Conservation (phyloP, 371 early-diverging fungal genomes). For the Circinella minor region DNA sequence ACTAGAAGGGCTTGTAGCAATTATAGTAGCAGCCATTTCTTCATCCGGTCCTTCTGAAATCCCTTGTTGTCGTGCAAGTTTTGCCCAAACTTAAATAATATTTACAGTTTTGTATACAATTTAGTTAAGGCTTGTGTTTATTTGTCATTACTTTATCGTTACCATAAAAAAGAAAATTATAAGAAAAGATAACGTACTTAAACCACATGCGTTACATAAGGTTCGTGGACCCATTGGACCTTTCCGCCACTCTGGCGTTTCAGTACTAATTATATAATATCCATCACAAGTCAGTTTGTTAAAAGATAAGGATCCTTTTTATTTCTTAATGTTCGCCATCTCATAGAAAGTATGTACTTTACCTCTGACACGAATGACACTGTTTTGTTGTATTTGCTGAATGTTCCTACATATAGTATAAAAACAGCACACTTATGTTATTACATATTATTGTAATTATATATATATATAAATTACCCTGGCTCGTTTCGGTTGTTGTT, state of each 20-base stretch:
- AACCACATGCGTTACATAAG: slow-evolving; percentile 44
- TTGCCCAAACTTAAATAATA: slow-evolving; percentile 10
- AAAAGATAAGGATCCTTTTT: neutral
- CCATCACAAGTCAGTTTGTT: neutral
- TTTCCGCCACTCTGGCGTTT: slow-evolving; percentile 45
- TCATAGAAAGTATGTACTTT: neutral
- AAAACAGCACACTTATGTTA: neutral
- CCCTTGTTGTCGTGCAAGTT: slow-evolving; percentile 14
- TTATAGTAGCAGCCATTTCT: neutral
- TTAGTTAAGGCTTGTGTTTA: too few species aligned
- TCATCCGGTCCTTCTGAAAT: neutral
- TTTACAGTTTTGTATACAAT: too few species aligned
- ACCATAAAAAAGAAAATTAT: neutral
- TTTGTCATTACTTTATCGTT: neutral
- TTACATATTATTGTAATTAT: neutral
- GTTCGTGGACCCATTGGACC: slow-evolving; percentile 42
- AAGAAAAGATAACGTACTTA: slow-evolving; percentile 25
- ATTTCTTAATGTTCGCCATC: neutral
- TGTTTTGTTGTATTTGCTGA: slow-evolving; percentile 7
- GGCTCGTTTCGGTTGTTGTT: neutral
- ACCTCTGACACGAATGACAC: slow-evolving; percentile 41
- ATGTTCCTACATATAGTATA: neutral
- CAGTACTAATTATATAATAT: slow-evolving; percentile 21
- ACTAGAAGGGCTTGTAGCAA: neutral
- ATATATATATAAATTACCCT: neutral